phyloP scores from a whole-genome alignment of 768 basidiomycete genomes.

The Obba rivulosa region DNA sequence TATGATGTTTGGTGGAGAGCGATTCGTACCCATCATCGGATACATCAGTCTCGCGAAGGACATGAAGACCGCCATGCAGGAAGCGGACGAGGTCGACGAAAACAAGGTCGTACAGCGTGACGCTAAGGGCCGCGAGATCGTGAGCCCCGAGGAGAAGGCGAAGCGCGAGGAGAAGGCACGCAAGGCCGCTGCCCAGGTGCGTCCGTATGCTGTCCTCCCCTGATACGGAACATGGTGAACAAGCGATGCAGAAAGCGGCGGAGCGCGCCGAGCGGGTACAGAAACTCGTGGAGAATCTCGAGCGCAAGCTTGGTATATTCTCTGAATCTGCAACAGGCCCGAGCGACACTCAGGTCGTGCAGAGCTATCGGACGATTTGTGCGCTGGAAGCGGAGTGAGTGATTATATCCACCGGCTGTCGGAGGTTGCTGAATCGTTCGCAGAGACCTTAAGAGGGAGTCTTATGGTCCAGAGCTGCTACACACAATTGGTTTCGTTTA shows the following conservation, averaged over 20 bases:
- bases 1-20: conserved; percentile 85
- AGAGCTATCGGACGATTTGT: conserved; percentile 74
- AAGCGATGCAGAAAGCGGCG: conserved; percentile 59
- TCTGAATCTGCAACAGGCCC: conserved; percentile 76
- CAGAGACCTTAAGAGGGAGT: conserved; percentile 80
- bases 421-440: neutral
- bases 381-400: conserved; percentile 78
- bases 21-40: conserved; percentile 84
- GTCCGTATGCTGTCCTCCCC: conserved; percentile 11
- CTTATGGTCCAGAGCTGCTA: conserved; percentile 81
- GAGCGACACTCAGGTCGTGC: conserved; percentile 61
- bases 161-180: conserved; percentile 62
- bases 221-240: conserved; percentile 1
- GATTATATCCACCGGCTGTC: neutral
- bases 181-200: conserved; percentile 64
- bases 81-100: conserved; percentile 68
- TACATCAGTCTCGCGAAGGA: conserved; percentile 83
- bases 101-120: conserved; percentile 41
- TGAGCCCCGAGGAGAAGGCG: conserved; percentile 37
- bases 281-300: conserved; percentile 73
- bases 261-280: conserved; percentile 70
- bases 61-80: conserved; percentile 90
- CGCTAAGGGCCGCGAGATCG: conserved; percentile 39
- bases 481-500: conserved; percentile 88
- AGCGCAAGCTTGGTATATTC: conserved; percentile 81